Base-by-base conservation (phyloP, 495 filamentous ascomycete genomes). In the Xylaria scruposa region DNA sequence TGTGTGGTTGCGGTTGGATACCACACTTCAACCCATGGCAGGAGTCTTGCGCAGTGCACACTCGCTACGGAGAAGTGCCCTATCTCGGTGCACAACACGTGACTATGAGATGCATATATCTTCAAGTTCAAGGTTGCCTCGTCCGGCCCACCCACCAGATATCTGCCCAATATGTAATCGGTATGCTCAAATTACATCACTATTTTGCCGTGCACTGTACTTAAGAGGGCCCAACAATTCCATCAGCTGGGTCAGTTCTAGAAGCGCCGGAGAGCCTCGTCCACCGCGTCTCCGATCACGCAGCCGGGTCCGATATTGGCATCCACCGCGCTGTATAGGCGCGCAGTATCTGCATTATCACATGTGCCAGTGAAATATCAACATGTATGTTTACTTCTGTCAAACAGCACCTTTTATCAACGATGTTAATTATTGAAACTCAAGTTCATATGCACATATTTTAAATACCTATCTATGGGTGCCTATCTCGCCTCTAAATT, bases 31-130 rank as follows among this genome's bases (percentile, higher is more conserved):
- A 36, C 54, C 54, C 33, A 33, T 17, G n/a, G 19, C 31, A n/a
- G 2, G 36, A 36, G 31, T 12, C 36, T 10, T 61, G 33, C 58
- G n/a, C 33, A 61, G 36, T 36, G 21, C 36, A 19, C 59, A 21
- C 59, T 62, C 59, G 59, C 60, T 44, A 63, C 38, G 6, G 12
- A 44, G 58, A 44, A 44, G 10, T 42, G 59, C 59, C 60, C 38
- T 63, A 29, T 42, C 17, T 12, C 31, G 13, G 54, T 33, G 17
- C 58, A 21, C 33, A 63, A 44, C 60, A 63, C 60, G 60, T 44
- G 38, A 40, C 60, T n/a, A 38, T 36, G 4, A 15, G 19, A 61
- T 33, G 31, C 58, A 61, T 38, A 40, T 38, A 38, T 38, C 36
- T 38, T 38, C 36, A 38, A 38, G 36, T 38, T 38, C 36, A 38